Conservation (phyloP, 805 yeast genomes). For the Torulaspora gathmanii region DNA sequence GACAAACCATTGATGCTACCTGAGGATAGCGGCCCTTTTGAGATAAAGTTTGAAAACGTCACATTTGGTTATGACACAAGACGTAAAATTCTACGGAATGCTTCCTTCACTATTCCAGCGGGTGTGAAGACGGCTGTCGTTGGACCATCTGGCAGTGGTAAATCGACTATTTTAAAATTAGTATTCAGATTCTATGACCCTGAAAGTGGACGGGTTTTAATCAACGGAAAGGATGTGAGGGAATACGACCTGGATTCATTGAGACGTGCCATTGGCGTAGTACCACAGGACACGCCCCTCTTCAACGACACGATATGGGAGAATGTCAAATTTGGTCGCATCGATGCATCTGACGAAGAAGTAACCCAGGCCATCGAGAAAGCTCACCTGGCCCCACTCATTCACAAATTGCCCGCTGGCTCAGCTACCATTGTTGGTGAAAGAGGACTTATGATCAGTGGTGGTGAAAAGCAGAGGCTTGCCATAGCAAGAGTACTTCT, state of each 20-base stretch:
- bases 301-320: conserved; percentile 88
- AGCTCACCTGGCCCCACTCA: conserved; percentile 63
- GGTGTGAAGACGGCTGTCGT: conserved; percentile 91
- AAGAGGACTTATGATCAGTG: conserved; percentile 97
- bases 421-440: conserved; percentile 87
- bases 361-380: conserved; percentile 57
- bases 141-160: conserved; percentile 95
- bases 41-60: conserved; percentile 83
- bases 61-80: conserved; percentile 89
- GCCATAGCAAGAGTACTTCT: conserved; percentile 89
- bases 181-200: conserved; percentile 90
- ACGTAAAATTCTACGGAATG: conserved; percentile 76
- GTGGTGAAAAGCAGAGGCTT: conserved; percentile 96
- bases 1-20: conserved; percentile 57
- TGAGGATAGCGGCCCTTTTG: conserved; percentile 49
- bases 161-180: conserved; percentile 78
- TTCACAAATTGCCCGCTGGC: conserved; percentile 77
- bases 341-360: conserved; percentile 68
- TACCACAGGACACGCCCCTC: conserved; percentile 95
- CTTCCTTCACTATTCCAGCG: conserved; percentile 80
- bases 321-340: conserved; percentile 80
- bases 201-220: conserved; percentile 63
- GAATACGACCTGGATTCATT: conserved; percentile 70
- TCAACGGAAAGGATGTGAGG: conserved; percentile 85
- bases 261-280: conserved; percentile 77